These are phyloP conservation scores for Parietichytrium sp. DNA, from an alignment of 108 stramenopile genomes.

Conservation along the genomic window DNA sequence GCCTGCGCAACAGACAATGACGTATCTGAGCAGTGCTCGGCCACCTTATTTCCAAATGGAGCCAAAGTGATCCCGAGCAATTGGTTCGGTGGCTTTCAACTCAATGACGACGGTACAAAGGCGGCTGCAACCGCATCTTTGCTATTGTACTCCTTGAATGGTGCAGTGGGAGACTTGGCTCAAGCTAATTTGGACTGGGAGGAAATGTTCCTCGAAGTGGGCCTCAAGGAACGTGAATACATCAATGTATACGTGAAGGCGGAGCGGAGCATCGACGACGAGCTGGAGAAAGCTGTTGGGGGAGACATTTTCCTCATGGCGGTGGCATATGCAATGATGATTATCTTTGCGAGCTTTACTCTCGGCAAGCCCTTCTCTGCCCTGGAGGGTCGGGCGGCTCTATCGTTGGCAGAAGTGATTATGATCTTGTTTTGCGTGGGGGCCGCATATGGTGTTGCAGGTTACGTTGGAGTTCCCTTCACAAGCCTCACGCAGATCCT, in stretches of 20 bases:
- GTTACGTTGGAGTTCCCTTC: conserved; percentile 42
- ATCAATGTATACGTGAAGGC: background rate
- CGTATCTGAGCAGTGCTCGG: background rate
- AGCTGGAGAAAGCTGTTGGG: background rate
- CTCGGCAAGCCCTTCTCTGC: background rate
- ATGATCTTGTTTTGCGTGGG: background rate
- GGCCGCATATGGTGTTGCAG: background rate
- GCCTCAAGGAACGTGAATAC: background rate
- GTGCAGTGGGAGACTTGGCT: background rate
- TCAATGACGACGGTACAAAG: background rate
- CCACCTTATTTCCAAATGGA: background rate
- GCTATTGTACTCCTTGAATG: background rate
- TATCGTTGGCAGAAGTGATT: background rate
- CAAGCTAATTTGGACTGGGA: background rate
- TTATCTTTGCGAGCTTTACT: conserved; percentile 32
- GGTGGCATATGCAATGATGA: background rate
- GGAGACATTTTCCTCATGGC: conserved; percentile 2
- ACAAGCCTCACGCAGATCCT: conserved; percentile 47
- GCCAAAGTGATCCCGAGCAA: background rate
- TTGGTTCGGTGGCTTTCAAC: background rate
- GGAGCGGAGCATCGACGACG: background rate
- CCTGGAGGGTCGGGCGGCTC: background rate
- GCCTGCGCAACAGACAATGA: background rate
- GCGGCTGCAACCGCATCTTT: background rate
- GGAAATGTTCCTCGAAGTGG: background rate